Evolutionary conservation across 2,329 filamentous ascomycete species (phyloP).

Genomic region (Chrysoporthe cubensis): DNA sequence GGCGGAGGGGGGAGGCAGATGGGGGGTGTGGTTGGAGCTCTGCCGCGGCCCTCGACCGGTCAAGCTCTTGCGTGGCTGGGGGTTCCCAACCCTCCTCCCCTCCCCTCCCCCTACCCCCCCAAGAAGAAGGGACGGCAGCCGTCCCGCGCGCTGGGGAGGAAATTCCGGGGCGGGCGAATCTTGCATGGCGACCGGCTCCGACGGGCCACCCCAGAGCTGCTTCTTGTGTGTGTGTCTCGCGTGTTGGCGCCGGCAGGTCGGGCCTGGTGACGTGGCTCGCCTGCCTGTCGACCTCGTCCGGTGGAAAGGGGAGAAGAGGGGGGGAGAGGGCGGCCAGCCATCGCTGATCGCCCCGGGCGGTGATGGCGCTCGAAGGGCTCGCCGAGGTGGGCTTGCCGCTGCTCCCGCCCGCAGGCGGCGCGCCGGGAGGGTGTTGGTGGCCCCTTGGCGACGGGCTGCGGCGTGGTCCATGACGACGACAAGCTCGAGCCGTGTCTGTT

Average conservation of each 20-base stretch:
- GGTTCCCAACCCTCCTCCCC: not conserved
- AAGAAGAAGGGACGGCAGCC: not conserved
- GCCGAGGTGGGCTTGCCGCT: too few relatives aligned
- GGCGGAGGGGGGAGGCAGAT: not conserved
- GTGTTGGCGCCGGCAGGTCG: not conserved
- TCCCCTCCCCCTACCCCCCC: not conserved
- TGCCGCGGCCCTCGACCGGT: not conserved
- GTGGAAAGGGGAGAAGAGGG: not conserved
- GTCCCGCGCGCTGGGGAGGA: not conserved
- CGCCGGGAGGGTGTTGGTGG: too few relatives aligned
- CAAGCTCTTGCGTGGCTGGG: not conserved
- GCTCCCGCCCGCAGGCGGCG: too few relatives aligned
- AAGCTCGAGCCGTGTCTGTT: too few relatives aligned
- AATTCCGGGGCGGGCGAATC: not conserved
- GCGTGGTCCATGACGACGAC: too few relatives aligned
- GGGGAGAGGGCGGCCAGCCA: not conserved
- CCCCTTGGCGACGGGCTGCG: too few relatives aligned
- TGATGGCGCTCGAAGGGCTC: too few relatives aligned
- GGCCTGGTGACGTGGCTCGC: not conserved
- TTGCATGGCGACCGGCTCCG: not conserved
- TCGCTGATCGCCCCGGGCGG: not conserved
- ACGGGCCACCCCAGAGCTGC: not conserved
- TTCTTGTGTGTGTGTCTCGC: not conserved
- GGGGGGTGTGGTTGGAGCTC: too few relatives aligned
- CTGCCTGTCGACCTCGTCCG: not conserved